Conservation (phyloP, 805 yeast species). For the Cyberlindnera japonica region DNA sequence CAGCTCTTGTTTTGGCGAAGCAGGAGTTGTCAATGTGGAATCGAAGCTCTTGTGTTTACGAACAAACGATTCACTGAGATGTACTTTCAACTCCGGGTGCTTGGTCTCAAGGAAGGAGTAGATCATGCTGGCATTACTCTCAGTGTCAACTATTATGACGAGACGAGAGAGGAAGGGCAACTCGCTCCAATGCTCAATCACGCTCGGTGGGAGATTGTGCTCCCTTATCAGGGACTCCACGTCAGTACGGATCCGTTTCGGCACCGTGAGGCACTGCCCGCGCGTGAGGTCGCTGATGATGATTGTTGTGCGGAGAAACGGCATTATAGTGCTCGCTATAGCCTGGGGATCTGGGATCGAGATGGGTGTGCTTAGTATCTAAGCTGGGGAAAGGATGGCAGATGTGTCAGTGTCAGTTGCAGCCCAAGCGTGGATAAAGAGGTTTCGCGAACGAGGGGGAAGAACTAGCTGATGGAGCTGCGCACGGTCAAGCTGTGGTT, state of each 20-base stretch:
- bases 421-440: too few relatives aligned
- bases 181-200: conserved; percentile 35
- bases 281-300: conserved; percentile 24
- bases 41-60: conserved; percentile 29
- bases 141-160: conserved; percentile 34
- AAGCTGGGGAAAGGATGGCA: background rate
- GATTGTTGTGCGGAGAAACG: conserved; percentile 20
- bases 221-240: conserved; percentile 10
- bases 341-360: background rate
- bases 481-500: background rate
- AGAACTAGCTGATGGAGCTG: background rate
- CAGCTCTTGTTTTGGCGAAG: conserved; percentile 16
- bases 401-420: background rate
- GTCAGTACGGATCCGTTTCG: conserved; percentile 16
- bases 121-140: conserved; percentile 24
- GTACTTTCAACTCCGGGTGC: conserved; percentile 27
- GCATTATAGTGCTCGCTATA: conserved; percentile 5
- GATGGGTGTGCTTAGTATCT: background rate
- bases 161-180: conserved; percentile 40
- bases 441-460: too few relatives aligned
- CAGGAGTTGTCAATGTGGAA: conserved; percentile 21
- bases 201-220: background rate
- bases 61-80: conserved; percentile 33
- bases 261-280: conserved; percentile 20
- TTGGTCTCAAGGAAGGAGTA: conserved; percentile 19